Conservation (phyloP, 108 stramenopile genomes). For the Fragilaria crotonensis region DNA sequence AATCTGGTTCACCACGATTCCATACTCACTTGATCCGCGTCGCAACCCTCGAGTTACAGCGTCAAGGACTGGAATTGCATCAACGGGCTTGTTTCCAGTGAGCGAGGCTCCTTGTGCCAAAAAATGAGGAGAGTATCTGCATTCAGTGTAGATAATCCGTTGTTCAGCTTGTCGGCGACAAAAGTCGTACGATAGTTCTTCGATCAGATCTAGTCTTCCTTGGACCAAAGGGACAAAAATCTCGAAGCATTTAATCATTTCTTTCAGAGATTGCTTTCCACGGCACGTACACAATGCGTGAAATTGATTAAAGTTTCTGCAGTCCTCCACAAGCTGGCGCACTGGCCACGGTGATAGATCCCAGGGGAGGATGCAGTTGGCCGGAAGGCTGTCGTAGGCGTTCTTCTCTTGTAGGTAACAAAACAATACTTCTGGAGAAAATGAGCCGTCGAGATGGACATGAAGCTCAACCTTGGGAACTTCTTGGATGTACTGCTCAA, state of each 20-base stretch:
- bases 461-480: conserved; percentile 63
- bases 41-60: conserved; percentile 44
- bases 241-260: conserved; percentile 62
- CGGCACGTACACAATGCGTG: conserved; percentile 49
- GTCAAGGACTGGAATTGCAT: conserved; percentile 14
- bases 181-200: conserved; percentile 53
- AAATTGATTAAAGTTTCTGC: conserved; percentile 26
- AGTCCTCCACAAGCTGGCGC: conserved; percentile 29
- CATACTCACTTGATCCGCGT: conserved; percentile 29
- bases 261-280: conserved; percentile 29
- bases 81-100: conserved; percentile 16
- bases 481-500: conserved; percentile 27
- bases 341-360: conserved; percentile 18
- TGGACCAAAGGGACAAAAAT: conserved; percentile 52
- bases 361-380: conserved; percentile 41
- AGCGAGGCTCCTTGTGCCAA: conserved; percentile 11
- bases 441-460: conserved; percentile 64
- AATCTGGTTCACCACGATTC: conserved; percentile 54
- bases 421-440: conserved; percentile 40
- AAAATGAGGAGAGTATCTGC: conserved; percentile 62
- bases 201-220: conserved; percentile 44
- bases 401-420: conserved; percentile 16
- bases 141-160: conserved; percentile 62
- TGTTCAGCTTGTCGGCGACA: conserved; percentile 47
- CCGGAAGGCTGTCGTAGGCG: conserved; percentile 33